These are phyloP conservation scores for Ceratocystis ficicola DNA, from an alignment of 2,329 filamentous ascomycete species.

Conservation along the genomic window DNA sequence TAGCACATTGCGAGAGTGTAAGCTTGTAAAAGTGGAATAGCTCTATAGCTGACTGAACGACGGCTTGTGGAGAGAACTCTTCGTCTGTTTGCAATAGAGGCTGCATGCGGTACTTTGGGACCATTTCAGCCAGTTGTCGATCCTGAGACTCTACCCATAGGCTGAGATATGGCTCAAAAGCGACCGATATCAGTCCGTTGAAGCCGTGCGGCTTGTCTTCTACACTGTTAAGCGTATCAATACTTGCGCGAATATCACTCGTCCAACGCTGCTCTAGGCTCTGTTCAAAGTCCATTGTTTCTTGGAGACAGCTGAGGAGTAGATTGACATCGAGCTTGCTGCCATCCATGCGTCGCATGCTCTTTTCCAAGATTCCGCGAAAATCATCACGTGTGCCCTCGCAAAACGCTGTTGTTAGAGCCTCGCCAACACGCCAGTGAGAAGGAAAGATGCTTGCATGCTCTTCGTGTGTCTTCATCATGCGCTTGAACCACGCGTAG, in stretches of 20 bases:
- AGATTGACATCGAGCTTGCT: constrained; percentile 81
- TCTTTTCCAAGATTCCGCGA: constrained; percentile 78
- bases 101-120: constrained; percentile 77
- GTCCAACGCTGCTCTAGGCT: constrained; percentile 74
- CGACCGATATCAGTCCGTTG: constrained; percentile 83
- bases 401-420: constrained; percentile 82
- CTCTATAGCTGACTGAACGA: constrained; percentile 88
- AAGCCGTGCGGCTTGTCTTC: constrained; percentile 69
- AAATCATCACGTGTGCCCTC: constrained; percentile 94
- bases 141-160: constrained; percentile 97
- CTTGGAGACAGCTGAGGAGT: constrained; percentile 76
- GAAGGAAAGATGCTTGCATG: constrained; percentile 77
- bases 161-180: constrained; percentile 93
- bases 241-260: constrained; percentile 61
- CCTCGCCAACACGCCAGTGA: constrained; percentile 82
- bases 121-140: constrained; percentile 68
- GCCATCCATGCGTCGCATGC: constrained; percentile 64
- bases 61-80: constrained; percentile 79
- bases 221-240: constrained; percentile 73
- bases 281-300: constrained; percentile 95
- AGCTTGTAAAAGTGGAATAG: constrained; percentile 95
- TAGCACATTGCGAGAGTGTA: constrained; percentile 86
- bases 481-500: constrained; percentile 93
- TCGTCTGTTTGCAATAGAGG: constrained; percentile 72
- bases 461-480: constrained; percentile 92